Percentiles rank a stretch among this genome's conserved stretches.
Conservation (phyloP, 2,329 filamentous ascomycete genomes). For the Stemphylium lycopersici region DNA sequence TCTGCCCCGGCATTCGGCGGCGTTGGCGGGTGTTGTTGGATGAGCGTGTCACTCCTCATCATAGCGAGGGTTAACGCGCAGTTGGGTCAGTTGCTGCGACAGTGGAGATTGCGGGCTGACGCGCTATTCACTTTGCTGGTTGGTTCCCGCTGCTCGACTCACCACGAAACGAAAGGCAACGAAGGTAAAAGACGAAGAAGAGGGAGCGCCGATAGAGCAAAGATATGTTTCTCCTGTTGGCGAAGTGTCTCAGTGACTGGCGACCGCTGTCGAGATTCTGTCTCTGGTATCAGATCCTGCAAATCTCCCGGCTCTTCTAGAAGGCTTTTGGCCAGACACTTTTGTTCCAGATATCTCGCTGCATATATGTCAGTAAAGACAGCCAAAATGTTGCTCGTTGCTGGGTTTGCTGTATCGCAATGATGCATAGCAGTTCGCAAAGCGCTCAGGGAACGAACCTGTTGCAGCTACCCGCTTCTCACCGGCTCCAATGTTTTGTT, state of each 20-base stretch:
- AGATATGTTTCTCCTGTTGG: conserved; percentile 2
- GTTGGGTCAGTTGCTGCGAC: conserved; percentile 8
- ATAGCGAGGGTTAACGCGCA: conserved; percentile 18
- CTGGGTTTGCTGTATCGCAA: conserved; percentile 44
- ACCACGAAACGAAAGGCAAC: conserved; percentile 15
- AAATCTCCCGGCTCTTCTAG: conserved; percentile 19
- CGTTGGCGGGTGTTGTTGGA: conserved; percentile 47
- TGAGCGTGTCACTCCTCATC: conserved; percentile 44
- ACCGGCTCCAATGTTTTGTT: conserved; percentile 31
- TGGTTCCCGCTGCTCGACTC: conserved; percentile 13
- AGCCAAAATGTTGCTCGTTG: conserved; percentile 23
- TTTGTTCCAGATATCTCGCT: conserved; percentile 25
- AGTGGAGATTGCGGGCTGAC: conserved; percentile 8
- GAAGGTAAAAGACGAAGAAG: conserved; percentile 2
- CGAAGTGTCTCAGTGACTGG: conserved; percentile 10
- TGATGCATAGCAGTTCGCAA: conserved; percentile 39
- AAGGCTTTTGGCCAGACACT: conserved; percentile 18
- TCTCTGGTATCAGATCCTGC: background rate
- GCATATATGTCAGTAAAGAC: conserved; percentile 34
- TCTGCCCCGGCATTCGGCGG: conserved; percentile 41
- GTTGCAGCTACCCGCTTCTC: conserved; percentile 43
- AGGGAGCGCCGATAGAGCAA: background rate
- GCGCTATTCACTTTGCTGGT: conserved; percentile 9
- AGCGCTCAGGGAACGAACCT: conserved; percentile 41
- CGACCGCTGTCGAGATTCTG: conserved; percentile 10